Evolutionary conservation across 306 rosid species (phyloP).

Genomic region (Pueraria montana): DNA sequence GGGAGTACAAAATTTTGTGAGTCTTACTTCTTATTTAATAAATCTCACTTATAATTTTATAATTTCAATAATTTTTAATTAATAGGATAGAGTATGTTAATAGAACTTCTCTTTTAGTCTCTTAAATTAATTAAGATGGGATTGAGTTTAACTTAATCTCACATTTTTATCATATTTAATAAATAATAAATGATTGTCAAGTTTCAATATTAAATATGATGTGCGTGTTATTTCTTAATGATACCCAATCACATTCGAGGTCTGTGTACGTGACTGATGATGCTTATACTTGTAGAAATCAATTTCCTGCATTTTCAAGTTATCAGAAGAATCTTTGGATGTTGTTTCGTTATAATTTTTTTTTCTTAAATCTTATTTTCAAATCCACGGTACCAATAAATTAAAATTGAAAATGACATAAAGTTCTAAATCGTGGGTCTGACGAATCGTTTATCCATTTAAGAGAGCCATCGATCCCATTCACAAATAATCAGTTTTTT

Average conservation of each 20-base stretch:
- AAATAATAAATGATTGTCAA: conserved; percentile 9
- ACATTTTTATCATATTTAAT: conserved; percentile 12
- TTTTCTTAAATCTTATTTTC: conserved; percentile 11
- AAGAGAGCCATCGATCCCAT: conserved; percentile 50
- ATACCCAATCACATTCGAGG: conserved; percentile 63
- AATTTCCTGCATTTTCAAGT: conserved; percentile 84
- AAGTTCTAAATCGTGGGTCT: conserved; percentile 57
- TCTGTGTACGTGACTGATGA: conserved; percentile 54
- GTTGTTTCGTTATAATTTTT: conserved; percentile 26
- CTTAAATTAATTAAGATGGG: background rate
- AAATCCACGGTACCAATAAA: conserved; percentile 21
- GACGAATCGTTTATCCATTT: conserved; percentile 53
- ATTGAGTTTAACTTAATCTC: conserved; percentile 13
- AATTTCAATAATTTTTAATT: background rate
- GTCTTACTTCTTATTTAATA: background rate
- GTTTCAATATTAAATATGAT: conserved; percentile 32
- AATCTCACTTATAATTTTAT: background rate
- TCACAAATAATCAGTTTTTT: conserved; percentile 31
- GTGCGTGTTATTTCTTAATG: conserved; percentile 43
- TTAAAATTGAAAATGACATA: conserved; percentile 70
- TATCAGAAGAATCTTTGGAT: conserved; percentile 72
- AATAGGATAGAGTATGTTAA: background rate
- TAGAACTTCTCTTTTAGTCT: background rate
- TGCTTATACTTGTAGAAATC: conserved; percentile 90
- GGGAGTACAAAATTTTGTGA: background rate